A percentile compares a stretch with the other conserved stretches of the same genome.
Conservation (phyloP, 352 stramenopile species). For the Phytophthora colocasiae region DNA sequence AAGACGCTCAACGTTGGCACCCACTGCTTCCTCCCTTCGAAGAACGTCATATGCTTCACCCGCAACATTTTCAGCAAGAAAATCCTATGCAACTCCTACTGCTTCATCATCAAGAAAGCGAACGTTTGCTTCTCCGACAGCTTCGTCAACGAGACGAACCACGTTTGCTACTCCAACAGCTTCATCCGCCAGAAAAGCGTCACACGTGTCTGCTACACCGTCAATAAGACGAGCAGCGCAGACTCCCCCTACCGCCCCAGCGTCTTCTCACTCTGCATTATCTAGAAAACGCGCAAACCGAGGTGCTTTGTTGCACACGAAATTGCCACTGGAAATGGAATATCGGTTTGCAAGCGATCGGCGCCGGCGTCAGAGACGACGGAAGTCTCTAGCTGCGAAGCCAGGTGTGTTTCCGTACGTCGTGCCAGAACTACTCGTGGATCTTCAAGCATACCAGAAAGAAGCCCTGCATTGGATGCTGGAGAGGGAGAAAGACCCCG, state of each 20-base stretch:
- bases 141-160: conserved; percentile 18
- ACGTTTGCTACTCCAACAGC: conserved; percentile 23
- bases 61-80: conserved; percentile 13
- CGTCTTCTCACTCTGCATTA: conserved; percentile 27
- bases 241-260: conserved; percentile 17
- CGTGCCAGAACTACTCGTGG: conserved; percentile 59
- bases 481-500: conserved; percentile 47
- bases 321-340: conserved; percentile 68
- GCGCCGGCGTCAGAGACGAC: conserved; percentile 49
- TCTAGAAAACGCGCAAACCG: conserved; percentile 38
- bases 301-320: conserved; percentile 54
- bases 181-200: conserved; percentile 28
- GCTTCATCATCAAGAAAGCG: conserved; percentile 22
- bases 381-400: conserved; percentile 50
- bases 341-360: conserved; percentile 63
- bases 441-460: conserved; percentile 85
- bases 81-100: conserved; percentile 15
- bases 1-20: conserved; percentile 14
- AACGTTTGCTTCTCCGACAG: conserved; percentile 10
- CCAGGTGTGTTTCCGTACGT: conserved; percentile 50
- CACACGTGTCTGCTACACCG: conserved; percentile 1
- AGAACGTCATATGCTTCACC: conserved; percentile 15
- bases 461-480: conserved; percentile 92
- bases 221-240: conserved; percentile 10
- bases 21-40: conserved; percentile 9